Percentiles rank a stretch among this genome's conserved stretches.
phyloP scores from a whole-genome alignment of 2,329 filamentous ascomycete species.

The Sclerotinia nivalis region DNA sequence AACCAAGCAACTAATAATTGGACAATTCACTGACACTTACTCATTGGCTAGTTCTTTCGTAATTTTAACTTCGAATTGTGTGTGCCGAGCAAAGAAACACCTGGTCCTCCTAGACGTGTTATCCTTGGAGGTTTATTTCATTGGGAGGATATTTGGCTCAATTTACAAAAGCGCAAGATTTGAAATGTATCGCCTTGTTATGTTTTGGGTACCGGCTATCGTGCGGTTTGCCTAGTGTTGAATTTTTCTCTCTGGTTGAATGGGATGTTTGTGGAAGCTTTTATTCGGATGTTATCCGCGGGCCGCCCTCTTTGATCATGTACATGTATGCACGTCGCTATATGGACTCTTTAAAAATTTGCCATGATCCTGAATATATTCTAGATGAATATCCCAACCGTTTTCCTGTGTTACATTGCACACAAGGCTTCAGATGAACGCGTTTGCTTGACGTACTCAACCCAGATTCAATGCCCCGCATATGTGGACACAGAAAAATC shows the following conservation, averaged over 20 bases:
- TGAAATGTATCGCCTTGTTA: background rate
- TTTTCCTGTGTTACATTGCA: background rate
- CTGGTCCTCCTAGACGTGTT: background rate
- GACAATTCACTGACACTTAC: no score
- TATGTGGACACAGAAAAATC: background rate
- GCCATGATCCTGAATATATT: background rate
- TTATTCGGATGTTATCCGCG: no score
- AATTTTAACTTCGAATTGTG: background rate
- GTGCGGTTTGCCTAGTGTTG: no score
- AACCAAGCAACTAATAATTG: background rate
- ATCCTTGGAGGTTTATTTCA: background rate
- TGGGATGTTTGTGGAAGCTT: no score
- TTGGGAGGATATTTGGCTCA: conserved; percentile 14
- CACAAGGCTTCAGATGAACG: background rate
- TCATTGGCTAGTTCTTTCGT: background rate
- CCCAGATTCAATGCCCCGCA: background rate
- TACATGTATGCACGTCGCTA: background rate
- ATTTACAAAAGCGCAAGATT: background rate
- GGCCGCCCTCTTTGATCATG: no score
- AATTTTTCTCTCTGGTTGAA: no score
- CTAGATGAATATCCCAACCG: background rate
- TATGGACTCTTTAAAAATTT: no score
- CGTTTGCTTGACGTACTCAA: background rate
- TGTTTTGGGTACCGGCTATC: background rate
- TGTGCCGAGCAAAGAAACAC: conserved; percentile 2